phyloP scores from a whole-genome alignment of 2,329 filamentous ascomycete species.

The Zalaria sp. region DNA sequence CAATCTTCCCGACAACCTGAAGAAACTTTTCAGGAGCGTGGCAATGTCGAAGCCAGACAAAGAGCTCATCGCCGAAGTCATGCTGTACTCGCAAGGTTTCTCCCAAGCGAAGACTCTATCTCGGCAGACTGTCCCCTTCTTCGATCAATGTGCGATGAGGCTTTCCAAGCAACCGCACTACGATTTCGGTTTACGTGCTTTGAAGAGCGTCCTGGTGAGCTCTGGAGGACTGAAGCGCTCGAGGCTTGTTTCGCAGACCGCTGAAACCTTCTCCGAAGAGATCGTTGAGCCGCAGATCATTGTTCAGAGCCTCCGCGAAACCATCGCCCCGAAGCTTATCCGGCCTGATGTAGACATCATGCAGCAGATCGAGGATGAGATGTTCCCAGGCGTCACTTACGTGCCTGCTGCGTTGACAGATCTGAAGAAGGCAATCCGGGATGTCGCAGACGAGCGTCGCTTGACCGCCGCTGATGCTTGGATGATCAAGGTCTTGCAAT shows the following conservation, averaged over 20 bases:
- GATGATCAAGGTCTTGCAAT: slow-evolving; percentile 93
- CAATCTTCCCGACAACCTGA: slow-evolving; percentile 95
- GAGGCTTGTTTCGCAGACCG: slow-evolving; percentile 47
- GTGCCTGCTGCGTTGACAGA: slow-evolving; percentile 73
- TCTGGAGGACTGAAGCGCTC: slow-evolving; percentile 90
- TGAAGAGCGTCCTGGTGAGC: slow-evolving; percentile 97
- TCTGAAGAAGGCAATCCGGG: slow-evolving; percentile 67
- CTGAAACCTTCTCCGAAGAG: slow-evolving; percentile 44
- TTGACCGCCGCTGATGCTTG: slow-evolving; percentile 84
- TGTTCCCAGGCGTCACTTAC: slow-evolving; percentile 89
- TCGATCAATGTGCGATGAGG: slow-evolving; percentile 69
- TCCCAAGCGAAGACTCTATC: slow-evolving; percentile 88
- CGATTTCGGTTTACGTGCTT: slow-evolving; percentile 90
- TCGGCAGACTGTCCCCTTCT: slow-evolving; percentile 95
- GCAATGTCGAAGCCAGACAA: slow-evolving; percentile 99
- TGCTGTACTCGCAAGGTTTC: slow-evolving; percentile 99
- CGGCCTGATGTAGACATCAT: slow-evolving; percentile 82
- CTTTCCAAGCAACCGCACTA: slow-evolving; percentile 97
- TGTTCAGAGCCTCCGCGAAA: slow-evolving; percentile 95
- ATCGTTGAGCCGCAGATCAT: slow-evolving; percentile 92
- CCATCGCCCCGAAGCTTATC: slow-evolving; percentile 94
- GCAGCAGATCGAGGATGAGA: slow-evolving; percentile 64
- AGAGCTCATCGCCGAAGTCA: slow-evolving; percentile 97
- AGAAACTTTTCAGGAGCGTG: slow-evolving; percentile 98
- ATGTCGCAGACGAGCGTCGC: slow-evolving; percentile 71